Base-by-base conservation (phyloP, 1,284 basidiomycete genomes). In the Ganoderma leucocontextum region DNA sequence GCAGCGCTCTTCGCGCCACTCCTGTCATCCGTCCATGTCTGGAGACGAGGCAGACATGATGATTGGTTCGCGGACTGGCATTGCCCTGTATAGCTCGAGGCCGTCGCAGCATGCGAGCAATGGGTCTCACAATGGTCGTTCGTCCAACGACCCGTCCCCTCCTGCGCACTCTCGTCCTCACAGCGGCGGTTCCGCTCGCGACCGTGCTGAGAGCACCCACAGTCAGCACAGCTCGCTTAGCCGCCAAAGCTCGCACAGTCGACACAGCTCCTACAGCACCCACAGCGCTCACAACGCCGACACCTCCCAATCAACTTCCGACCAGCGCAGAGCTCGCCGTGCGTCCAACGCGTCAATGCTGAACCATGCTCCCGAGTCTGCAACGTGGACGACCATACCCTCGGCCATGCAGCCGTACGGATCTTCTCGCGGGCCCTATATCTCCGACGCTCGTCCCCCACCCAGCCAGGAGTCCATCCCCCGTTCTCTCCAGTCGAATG, bases 71-170 rank as follows among this genome's bases (percentile, higher is more conserved):
- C 67, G 73, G 33, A 73, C 73, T 6, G 74, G 74, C 36, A 47
- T 75, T 25, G 63, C 71, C 9, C 58, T 75, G 9, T 75, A 74
- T 47, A 65, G 69, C 63, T 74, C 73, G 13, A 57, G 72, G 12
- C 70, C 68, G 4, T 60, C 67, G 41, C 63, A 70, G n/a, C 38
- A 63, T 36, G 47, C 70, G 29, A 62, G 65, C 65, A 36, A 53
- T 17, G 53, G 33, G 39, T 29, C 63, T 13, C 49, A 65, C 19
- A 42, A 36, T 33, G 67, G 63, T 13, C 60, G 63, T 36, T 67
- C 64, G 9, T 59, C 59, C 19, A 42, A 49, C 4, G 62, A 64
- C 53, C 66, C 62, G n/a, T 66, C 65, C 6, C 63, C 60, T 36
- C 65, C 58, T 7, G 61, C 47, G 17, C 63, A 63, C 25, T 63